phyloP scores from a whole-genome alignment of 2,329 filamentous ascomycete species.

The Penicillium janthinellum region DNA sequence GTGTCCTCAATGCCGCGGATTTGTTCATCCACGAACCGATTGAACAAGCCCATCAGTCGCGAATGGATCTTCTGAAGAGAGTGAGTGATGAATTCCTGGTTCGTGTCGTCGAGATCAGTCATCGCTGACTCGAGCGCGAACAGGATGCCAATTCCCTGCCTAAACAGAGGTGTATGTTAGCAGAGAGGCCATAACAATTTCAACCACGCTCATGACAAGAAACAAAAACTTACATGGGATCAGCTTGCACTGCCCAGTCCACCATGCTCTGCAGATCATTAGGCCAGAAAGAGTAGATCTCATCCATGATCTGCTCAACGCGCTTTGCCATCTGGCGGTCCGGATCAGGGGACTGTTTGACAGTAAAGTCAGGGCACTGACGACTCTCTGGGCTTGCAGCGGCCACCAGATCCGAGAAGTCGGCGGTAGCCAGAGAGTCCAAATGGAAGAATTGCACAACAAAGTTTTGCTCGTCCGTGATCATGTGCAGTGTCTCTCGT shows the following conservation, averaged over 20 bases:
- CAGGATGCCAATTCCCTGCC: conserved; percentile 86
- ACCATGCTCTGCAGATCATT: conserved; percentile 76
- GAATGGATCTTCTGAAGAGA: conserved; percentile 78
- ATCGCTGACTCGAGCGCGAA: conserved; percentile 78
- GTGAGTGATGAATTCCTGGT: conserved; percentile 85
- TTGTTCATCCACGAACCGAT: conserved; percentile 90
- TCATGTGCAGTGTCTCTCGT: conserved; percentile 77
- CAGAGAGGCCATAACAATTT: not conserved
- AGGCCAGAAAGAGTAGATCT: conserved; percentile 80
- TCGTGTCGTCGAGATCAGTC: conserved; percentile 79
- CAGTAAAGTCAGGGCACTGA: conserved; percentile 70
- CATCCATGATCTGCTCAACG: conserved; percentile 85
- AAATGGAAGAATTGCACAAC: conserved; percentile 96
- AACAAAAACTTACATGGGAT: conserved; percentile 70
- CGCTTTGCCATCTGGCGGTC: conserved; percentile 83
- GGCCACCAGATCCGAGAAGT: conserved; percentile 80
- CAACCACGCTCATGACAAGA: not conserved
- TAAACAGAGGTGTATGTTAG: conserved; percentile 40
- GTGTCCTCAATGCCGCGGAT: conserved; percentile 95
- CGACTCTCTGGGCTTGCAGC: conserved; percentile 67
- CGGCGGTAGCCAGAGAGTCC: conserved; percentile 75
- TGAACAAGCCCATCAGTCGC: conserved; percentile 73
- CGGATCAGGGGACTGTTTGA: conserved; percentile 79
- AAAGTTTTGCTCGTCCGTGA: conserved; percentile 96
- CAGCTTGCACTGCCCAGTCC: conserved; percentile 77